phyloP scores from a whole-genome alignment of 345 rosid genomes.

The Corymbia maculata region DNA sequence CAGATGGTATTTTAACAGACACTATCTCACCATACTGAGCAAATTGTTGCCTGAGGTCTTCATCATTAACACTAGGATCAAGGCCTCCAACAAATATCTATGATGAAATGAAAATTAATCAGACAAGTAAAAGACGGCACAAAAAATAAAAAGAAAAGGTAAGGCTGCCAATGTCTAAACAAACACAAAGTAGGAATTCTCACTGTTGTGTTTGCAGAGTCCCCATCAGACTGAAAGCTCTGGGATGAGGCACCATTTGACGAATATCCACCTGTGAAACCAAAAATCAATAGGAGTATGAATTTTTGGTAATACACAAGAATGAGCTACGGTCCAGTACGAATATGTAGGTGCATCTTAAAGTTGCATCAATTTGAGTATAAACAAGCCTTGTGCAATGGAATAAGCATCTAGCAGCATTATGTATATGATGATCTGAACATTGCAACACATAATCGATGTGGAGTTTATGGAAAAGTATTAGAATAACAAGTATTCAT shows the following conservation, averaged over 20 bases:
- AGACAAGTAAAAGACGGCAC: neutral
- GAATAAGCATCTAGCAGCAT: neutral
- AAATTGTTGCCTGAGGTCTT: constrained; percentile 80
- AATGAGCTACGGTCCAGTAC: too few species aligned
- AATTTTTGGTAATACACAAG: neutral
- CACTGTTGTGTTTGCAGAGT: constrained; percentile 82
- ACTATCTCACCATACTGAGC: constrained; percentile 78
- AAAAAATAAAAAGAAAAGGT: neutral
- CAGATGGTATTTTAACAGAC: constrained; percentile 81
- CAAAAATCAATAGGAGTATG: neutral
- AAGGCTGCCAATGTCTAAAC: constrained; percentile 1
- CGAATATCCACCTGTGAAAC: constrained; percentile 46
- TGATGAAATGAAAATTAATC: constrained; percentile 10
- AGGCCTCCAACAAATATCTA: constrained; percentile 99
- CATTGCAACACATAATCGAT: neutral
- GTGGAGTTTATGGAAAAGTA: neutral
- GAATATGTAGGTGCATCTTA: neutral
- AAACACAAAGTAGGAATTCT: constrained; percentile 12
- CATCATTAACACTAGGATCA: constrained; percentile 77
- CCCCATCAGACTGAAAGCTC: constrained; percentile 53
- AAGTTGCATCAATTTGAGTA: neutral
- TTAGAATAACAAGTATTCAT: neutral
- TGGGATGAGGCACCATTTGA: constrained; percentile 49
- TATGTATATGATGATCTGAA: neutral
- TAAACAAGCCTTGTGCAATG: neutral